Base-by-base conservation (phyloP, 352 stramenopile species). In the Aphanomyces stellatus region DNA sequence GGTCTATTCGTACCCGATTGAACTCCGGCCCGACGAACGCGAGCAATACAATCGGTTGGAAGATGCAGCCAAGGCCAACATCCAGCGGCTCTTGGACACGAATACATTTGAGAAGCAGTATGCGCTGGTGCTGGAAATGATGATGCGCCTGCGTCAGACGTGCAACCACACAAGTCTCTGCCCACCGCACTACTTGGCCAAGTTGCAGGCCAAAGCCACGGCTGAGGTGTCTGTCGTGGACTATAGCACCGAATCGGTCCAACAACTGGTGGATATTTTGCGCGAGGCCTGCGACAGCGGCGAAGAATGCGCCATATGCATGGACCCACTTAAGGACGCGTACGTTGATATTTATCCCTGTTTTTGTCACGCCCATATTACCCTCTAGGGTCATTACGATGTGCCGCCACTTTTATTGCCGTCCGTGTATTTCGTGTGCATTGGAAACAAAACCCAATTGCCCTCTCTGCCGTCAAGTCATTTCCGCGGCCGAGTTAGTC, bases 331-430 rank as follows among this genome's bases (percentile, higher is more conserved):
- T 5, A 51, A 60, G 27, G 51, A 60, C n/a, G 35, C 31, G 51
- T 60, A 60, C 7, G 30, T 30, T 17, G 8, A 17, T 8, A 56
- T 35, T 56, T 56, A 17, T 56, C 37, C 8, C 17, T 17, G 37
- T 43, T 43, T 43, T 35, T 17, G 8, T 56, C 49, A 37, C 49
- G 49, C 25, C 8, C 8, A n/a, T n/a, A n/a, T n/a, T n/a, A n/a
- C n/a, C n/a, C n/a, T n/a, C n/a, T n/a, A 60, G 51, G 24, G 51
- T 60, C 13, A 60, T 60, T 24, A 60, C 51, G 13, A 43, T 60
- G 31, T 60, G 51, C n/a, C 51, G 51, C 22, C 51, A 60, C n/a
- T 40, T 60, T 24, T 60, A 24, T 22, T 60, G 51, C 51, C 51
- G 35, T 8, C 51, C 51, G 8, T 60, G 51, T 22, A 51, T 60